Base-by-base conservation (phyloP, 129 eudicot species). In the Sambucus nigra region DNA sequence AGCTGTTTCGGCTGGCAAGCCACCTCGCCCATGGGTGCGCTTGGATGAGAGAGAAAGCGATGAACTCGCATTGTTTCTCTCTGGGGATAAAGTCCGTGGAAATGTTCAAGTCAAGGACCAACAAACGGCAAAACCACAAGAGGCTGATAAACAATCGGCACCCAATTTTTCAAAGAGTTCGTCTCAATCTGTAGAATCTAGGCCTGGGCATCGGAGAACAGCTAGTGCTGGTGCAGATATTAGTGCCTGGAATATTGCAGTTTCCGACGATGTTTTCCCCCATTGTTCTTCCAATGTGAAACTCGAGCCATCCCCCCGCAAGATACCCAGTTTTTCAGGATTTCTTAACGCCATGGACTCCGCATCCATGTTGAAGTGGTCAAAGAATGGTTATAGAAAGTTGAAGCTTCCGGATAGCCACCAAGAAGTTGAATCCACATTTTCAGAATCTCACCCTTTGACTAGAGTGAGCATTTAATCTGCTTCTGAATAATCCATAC, bases 141-240 rank as follows among this genome's bases (percentile, higher is more conserved):
- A 61, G 66, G 71, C 38, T 65, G 57, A 68, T 41, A 48, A 56
- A 49, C 70, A 38, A 67, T 33, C 58, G 15, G 46, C 25, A 10
- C 55, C 45, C n/a, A 60, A 63, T 39, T 55, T 53, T 53, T 45
- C 60, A 4, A 72, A 69, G 56, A 77, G 81, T 59, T 45, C 60
- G 25, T 40, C 63, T 55, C 63, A 72, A 53, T 53, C 77, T 22
- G 53, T 65, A 50, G 83, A 52, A 8, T 53, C 51, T 51, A 44
- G 23, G 68, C 53, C 67, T 28, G 83, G 89, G 9, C 97, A 89
- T 67, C 73, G 95, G 44, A 88, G 97, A 65, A 81, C 95, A 10
- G 92, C 95, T 26, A 89, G 97, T 84, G 97, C 95, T 27, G 70
- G 78, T 78, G 93, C 97, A 51, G 97, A 89, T 42, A 79, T 84